Percentiles rank a stretch among this genome's conserved stretches.
phyloP scores from a whole-genome alignment of 495 filamentous ascomycete genomes.

The Penicillium longicatenatum region DNA sequence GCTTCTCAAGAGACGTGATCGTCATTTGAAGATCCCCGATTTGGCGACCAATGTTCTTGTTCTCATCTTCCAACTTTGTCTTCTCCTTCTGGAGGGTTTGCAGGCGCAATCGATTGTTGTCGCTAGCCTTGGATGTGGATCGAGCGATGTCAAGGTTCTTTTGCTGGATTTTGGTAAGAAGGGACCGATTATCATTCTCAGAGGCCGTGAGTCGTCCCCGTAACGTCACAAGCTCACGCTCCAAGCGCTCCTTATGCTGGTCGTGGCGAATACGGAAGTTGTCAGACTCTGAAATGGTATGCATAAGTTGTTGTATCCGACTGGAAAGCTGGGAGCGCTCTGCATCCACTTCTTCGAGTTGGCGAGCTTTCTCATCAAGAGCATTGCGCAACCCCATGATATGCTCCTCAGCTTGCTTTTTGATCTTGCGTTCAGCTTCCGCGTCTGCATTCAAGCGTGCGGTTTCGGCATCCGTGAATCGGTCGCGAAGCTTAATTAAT shows the following conservation, averaged over 20 bases:
- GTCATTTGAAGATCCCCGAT: slow-evolving; percentile 85
- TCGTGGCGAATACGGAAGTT: slow-evolving; percentile 85
- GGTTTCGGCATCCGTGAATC: slow-evolving; percentile 80
- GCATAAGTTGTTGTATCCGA: slow-evolving; percentile 78
- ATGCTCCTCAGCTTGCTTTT: slow-evolving; percentile 76
- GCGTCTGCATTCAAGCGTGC: slow-evolving; percentile 81
- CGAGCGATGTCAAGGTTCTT: slow-evolving; percentile 97
- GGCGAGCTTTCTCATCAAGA: slow-evolving; percentile 68
- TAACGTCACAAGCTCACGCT: slow-evolving; percentile 88
- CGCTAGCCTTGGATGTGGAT: slow-evolving; percentile 81
- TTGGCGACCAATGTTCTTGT: slow-evolving; percentile 77
- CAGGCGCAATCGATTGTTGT: slow-evolving; percentile 80
- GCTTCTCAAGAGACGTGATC: slow-evolving; percentile 87
- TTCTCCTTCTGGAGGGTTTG: slow-evolving; percentile 81
- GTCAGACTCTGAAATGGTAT: slow-evolving; percentile 84
- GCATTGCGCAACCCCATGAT: slow-evolving; percentile 77
- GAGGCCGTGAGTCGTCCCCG: slow-evolving; percentile 90
- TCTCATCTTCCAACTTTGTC: slow-evolving; percentile 78
- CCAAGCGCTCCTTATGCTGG: slow-evolving; percentile 88
- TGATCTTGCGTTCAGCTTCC: slow-evolving; percentile 76
- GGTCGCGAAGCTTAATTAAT: slow-evolving; percentile 76
- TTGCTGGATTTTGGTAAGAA: slow-evolving; percentile 95
- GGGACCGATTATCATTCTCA: slow-evolving; percentile 93
- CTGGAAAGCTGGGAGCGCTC: slow-evolving; percentile 73
- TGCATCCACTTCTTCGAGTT: slow-evolving; percentile 70